Percentiles rank a stretch among this genome's conserved stretches.
Conservation (phyloP, 208 protist species). For the Crithidia fasciculata region DNA sequence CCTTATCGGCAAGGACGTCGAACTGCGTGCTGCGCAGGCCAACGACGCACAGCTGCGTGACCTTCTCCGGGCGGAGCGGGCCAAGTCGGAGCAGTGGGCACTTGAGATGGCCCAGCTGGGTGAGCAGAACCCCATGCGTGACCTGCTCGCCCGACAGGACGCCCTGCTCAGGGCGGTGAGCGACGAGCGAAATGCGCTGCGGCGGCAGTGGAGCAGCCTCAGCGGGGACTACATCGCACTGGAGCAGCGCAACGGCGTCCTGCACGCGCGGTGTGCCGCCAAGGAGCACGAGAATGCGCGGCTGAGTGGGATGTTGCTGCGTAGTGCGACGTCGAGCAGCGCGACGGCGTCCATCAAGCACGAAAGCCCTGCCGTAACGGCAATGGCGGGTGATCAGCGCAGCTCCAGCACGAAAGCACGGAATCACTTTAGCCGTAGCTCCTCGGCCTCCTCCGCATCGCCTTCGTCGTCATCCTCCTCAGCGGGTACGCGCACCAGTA, state of each 20-base stretch:
- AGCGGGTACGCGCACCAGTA: no score
- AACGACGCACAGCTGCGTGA: slow-evolving; percentile 43
- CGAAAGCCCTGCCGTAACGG: no score
- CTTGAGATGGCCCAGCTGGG: slow-evolving; percentile 42
- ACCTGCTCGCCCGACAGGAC: slow-evolving; percentile 63
- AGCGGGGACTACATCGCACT: slow-evolving; percentile 70
- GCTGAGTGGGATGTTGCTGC: slow-evolving; percentile 46
- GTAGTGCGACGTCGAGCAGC: not conserved
- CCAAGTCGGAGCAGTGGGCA: slow-evolving; percentile 42
- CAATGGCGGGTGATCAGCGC: no score
- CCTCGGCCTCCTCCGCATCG: no score
- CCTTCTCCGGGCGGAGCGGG: slow-evolving; percentile 32
- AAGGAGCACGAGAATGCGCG: slow-evolving; percentile 78
- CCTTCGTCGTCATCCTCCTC: no score
- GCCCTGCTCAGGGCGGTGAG: slow-evolving; percentile 51
- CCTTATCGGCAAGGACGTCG: slow-evolving; percentile 30
- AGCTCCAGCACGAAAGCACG: no score
- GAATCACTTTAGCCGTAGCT: no score
- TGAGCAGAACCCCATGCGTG: slow-evolving; percentile 55
- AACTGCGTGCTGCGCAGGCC: slow-evolving; percentile 30
- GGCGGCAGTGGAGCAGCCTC: slow-evolving; percentile 49
- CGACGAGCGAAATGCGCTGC: slow-evolving; percentile 65
- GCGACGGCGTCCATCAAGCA: not conserved
- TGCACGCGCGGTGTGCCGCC: slow-evolving; percentile 77
- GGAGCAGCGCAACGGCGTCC: slow-evolving; percentile 68